Conservation (phyloP, 768 basidiomycete species). For the Pleurotus tuber-regium region DNA sequence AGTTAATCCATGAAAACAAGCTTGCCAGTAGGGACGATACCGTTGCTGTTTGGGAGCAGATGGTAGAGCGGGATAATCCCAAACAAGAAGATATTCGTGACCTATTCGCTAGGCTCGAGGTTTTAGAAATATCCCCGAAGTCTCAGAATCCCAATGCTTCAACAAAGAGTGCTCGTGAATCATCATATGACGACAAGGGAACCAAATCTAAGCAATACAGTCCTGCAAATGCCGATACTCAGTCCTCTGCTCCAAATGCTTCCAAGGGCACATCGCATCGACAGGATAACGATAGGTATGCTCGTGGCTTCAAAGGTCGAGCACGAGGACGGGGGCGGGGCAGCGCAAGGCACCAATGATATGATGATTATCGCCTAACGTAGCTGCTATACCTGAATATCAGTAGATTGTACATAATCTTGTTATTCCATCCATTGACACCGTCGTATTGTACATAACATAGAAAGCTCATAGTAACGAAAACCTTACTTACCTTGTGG, state of each 20-base stretch:
- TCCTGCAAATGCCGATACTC: too few relatives aligned
- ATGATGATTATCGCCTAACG: conserved; percentile 13
- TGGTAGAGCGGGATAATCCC: conserved; percentile 23
- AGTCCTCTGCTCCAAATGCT: too few relatives aligned
- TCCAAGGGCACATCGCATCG: too few relatives aligned
- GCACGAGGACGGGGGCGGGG: conserved; percentile 39
- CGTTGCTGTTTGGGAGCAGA: conserved; percentile 42
- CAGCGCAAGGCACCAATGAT: conserved; percentile 30
- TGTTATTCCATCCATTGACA: not conserved
- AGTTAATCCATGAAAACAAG: conserved; percentile 59
- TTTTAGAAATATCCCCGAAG: conserved; percentile 12
- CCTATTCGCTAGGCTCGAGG: conserved; percentile 32
- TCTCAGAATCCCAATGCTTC: not conserved
- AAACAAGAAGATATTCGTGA: conserved; percentile 50
- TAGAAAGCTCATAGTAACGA: not conserved
- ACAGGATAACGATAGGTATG: too few relatives aligned
- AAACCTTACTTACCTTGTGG: too few relatives aligned
- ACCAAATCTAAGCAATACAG: too few relatives aligned
- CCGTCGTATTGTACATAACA: conserved; percentile 4
- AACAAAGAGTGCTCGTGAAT: conserved; percentile 7
- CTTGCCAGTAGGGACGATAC: conserved; percentile 50
- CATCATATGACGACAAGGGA: too few relatives aligned
- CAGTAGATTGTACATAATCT: conserved; percentile 1
- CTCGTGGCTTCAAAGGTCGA: conserved; percentile 21
- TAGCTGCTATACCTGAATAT: conserved; percentile 10